These are phyloP conservation scores for Cicer pinnatifidum DNA, from an alignment of 306 rosid genomes.

Conservation along the genomic window DNA sequence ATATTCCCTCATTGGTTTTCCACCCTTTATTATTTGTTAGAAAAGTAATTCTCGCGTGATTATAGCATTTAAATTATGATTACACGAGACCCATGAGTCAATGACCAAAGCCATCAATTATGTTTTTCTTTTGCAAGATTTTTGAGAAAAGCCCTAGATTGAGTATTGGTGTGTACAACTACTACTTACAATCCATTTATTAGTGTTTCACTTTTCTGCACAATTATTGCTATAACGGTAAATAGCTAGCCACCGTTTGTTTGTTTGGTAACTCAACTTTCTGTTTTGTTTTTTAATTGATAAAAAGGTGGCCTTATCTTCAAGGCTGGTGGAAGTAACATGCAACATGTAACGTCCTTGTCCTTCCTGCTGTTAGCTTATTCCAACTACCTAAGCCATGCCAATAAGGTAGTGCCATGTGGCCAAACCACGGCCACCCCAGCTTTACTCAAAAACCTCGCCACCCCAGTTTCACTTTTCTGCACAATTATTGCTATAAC, in stretches of 20 bases:
- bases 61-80: constrained; percentile 22
- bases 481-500: constrained; percentile 39
- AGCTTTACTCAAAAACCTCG: constrained; percentile 68
- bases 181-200: neutral
- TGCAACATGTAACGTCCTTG: constrained; percentile 96
- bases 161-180: constrained; percentile 11
- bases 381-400: constrained; percentile 91
- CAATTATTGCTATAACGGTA: constrained; percentile 34
- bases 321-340: constrained; percentile 97
- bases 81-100: constrained; percentile 14
- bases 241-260: neutral
- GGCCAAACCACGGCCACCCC: constrained; percentile 76
- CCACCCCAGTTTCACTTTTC: too few relatives aligned
- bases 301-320: constrained; percentile 82
- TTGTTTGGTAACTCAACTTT: neutral
- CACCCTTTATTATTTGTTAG: neutral
- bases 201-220: constrained; percentile 29
- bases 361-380: constrained; percentile 82
- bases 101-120: constrained; percentile 44
- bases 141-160: constrained; percentile 41
- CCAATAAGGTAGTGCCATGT: constrained; percentile 86
- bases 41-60: constrained; percentile 28
- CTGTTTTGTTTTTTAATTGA: constrained; percentile 26
- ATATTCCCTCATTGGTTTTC: constrained; percentile 20
- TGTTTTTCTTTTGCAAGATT: constrained; percentile 41